Conservation (phyloP, 805 yeast genomes). For the Candida mattraensis region DNA sequence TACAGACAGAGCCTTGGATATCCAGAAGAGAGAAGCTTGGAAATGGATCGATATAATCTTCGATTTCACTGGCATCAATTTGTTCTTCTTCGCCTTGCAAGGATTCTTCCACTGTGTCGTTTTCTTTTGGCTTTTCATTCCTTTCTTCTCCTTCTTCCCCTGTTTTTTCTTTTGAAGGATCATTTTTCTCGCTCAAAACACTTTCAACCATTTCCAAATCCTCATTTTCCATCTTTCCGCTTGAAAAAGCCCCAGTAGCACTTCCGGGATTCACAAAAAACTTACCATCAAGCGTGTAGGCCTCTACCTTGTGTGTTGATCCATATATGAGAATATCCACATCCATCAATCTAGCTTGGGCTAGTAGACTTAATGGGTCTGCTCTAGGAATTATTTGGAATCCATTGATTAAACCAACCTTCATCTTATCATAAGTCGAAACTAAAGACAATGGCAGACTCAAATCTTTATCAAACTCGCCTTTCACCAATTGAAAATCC, state of each 20-base stretch:
- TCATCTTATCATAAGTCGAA: constrained; percentile 66
- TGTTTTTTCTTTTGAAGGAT: no score
- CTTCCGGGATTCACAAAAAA: constrained; percentile 97
- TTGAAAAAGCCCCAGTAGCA: constrained; percentile 86
- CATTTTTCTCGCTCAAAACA: constrained; percentile 26
- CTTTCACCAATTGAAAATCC: constrained; percentile 73
- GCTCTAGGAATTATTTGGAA: constrained; percentile 78
- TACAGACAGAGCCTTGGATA: constrained; percentile 74
- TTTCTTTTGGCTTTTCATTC: constrained; percentile 2
- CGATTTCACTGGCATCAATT: constrained; percentile 14
- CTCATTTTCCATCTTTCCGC: constrained; percentile 60
- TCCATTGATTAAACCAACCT: constrained; percentile 85
- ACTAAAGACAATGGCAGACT: constrained; percentile 62
- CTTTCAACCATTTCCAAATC: constrained; percentile 43
- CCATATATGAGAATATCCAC: constrained; percentile 93
- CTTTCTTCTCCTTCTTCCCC: constrained; percentile 6
- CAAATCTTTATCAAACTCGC: constrained; percentile 68
- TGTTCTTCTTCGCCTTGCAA: constrained; percentile 7
- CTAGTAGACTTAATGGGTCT: constrained; percentile 81
- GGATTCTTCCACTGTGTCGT: constrained; percentile 8
- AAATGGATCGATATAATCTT: constrained; percentile 40
- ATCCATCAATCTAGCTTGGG: constrained; percentile 85
- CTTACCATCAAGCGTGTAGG: constrained; percentile 88
- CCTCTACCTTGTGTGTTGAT: constrained; percentile 89
- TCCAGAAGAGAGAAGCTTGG: constrained; percentile 92